Evolutionary conservation across 805 yeast species (phyloP).

Genomic region (Candida odintsovae): DNA sequence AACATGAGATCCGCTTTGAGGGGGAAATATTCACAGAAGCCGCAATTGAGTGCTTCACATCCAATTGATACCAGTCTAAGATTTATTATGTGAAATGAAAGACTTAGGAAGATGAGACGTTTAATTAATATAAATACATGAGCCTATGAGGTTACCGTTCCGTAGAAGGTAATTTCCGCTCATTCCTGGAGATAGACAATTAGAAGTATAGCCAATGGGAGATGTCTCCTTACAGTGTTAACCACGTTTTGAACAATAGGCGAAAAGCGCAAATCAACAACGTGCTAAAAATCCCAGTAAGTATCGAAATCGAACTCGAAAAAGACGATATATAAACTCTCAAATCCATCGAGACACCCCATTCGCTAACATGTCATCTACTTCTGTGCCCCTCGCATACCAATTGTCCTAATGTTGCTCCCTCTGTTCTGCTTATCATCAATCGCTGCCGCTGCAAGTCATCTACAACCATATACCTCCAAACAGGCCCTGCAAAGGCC

Average conservation of each 20-base stretch:
- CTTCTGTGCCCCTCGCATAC: neutral
- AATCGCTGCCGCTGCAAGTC: constrained; percentile 3
- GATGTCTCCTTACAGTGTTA: no score
- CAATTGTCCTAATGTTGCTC: neutral
- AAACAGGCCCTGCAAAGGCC: constrained; percentile 15
- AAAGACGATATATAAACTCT: no score
- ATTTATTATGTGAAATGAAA: constrained; percentile 23
- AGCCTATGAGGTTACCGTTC: no score
- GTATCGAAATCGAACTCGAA: no score
- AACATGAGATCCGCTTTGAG: constrained; percentile 52
- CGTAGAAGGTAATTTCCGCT: no score
- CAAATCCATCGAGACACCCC: neutral
- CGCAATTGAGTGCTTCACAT: constrained; percentile 64
- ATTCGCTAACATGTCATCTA: neutral
- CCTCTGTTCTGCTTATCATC: neutral
- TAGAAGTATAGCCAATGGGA: no score
- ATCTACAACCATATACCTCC: constrained; percentile 13
- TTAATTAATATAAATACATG: no score
- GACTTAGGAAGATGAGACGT: no score
- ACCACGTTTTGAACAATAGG: no score
- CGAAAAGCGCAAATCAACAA: no score
- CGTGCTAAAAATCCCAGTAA: no score
- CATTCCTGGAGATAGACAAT: no score
- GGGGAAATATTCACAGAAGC: constrained; percentile 62
- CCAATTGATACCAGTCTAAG: constrained; percentile 50